Evolutionary conservation across 805 yeast species (phyloP), one percentile per base, ranked within the genome.

Genomic region (Wickerhamiella hasegawae): DNA sequence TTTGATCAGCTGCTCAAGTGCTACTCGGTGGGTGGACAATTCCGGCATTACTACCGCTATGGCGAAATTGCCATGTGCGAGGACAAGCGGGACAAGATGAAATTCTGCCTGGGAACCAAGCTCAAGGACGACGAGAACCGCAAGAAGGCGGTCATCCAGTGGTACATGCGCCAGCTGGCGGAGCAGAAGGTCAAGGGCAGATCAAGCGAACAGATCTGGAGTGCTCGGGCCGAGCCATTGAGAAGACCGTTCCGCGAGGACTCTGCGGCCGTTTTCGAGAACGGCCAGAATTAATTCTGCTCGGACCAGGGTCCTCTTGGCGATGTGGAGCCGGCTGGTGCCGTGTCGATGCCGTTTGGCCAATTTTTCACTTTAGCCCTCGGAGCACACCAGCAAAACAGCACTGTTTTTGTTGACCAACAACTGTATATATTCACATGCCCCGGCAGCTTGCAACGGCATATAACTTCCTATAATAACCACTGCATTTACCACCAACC

Each of bases 21-120:
- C 53, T 83, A 80, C 58, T 80, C 96, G 0, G 51, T 85, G 3
- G 96, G 94, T 3, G 96, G 96, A 1, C 95, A 85, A 51, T 59
- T 81, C 16, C 69, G 92, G 40, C 69, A 78, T 55, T 78, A 79
- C 48, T 87, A 85, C 52, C 62, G 96, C 36, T 78, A 73, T 50
- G 96, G 96, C 2, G 71, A 74, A 29, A 66, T 82, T 47, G 73
- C 75, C 34, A 61, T 71, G 40, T 87, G 97, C 55, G 66, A 65
- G 30, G 67, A 66, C 34, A 79, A 79, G 47, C 63, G 80, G 35
- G 72, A 68, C 18, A 82, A 83, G 58, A 64, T 84, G 48, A 76
- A 77, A 65, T 87, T 87, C 54, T 84, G 96, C 44, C 45, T 85
- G 31, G 62, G 65, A 35, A 69, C 78, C 52, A 60, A 59, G 33